Evolutionary conservation across 2,329 filamentous ascomycete genomes (phyloP).

Genomic region (Botryotinia globosa): DNA sequence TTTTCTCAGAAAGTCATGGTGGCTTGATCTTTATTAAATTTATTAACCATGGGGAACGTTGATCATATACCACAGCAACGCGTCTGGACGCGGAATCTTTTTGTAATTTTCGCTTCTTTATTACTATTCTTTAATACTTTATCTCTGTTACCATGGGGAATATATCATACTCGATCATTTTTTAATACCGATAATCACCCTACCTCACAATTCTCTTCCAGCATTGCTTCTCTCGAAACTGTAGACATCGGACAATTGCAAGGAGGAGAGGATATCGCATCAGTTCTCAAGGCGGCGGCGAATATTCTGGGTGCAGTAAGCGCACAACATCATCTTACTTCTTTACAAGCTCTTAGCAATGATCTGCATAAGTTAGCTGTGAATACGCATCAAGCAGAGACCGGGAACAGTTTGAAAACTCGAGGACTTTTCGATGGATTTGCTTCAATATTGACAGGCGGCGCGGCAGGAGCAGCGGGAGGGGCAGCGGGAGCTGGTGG

Average conservation of each 20-base stretch:
- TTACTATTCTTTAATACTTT: slow-evolving; percentile 18
- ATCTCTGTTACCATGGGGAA: slow-evolving; percentile 12
- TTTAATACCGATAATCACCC: neutral
- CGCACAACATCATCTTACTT: slow-evolving; percentile 5
- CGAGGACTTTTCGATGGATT: slow-evolving; percentile 4
- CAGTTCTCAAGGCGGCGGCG: slow-evolving; percentile 2
- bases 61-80: slow-evolving; percentile 15
- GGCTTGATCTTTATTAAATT: neutral
- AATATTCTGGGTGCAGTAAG: slow-evolving; percentile 12
- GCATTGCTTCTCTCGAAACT: neutral
- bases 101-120: slow-evolving; percentile 14
- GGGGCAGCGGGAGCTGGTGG: neutral
- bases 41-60: slow-evolving; percentile 17
- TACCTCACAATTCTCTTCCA: neutral
- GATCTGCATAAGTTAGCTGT: slow-evolving; percentile 14
- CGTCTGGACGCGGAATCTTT: slow-evolving; percentile 18
- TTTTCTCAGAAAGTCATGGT: neutral
- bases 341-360: slow-evolving; percentile 15
- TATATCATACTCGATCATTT: slow-evolving; percentile 7
- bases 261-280: neutral
- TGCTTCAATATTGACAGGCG: neutral
- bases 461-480: neutral
- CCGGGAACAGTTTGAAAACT: neutral
- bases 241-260: neutral
- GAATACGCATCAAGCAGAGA: neutral